These are phyloP conservation scores for Lodderomyces theae DNA, from an alignment of 1,139 yeast genomes.

Conservation along the genomic window DNA sequence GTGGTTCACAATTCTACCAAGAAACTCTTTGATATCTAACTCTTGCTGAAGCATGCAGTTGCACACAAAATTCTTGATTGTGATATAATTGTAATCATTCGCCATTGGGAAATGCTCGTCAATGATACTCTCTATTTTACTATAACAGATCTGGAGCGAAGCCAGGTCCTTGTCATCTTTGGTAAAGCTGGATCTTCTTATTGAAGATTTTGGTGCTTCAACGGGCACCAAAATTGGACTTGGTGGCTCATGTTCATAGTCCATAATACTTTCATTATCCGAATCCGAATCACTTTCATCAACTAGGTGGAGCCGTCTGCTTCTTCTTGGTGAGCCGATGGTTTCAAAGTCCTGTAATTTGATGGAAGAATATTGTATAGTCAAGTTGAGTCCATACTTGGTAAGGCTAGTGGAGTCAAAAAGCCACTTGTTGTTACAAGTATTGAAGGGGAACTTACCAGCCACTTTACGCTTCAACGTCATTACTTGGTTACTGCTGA, in stretches of 20 bases:
- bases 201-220: constrained; percentile 13
- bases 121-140: constrained; percentile 12
- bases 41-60: constrained; percentile 17
- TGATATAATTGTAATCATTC: constrained; percentile 10
- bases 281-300: constrained; percentile 6
- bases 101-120: constrained; percentile 13
- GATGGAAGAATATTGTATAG: constrained; percentile 10
- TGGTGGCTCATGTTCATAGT: constrained; percentile 12
- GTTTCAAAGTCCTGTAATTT: constrained; percentile 7
- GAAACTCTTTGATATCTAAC: constrained; percentile 12
- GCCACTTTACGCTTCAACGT: neutral
- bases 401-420: constrained; percentile 14
- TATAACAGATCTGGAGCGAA: constrained; percentile 9
- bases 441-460: constrained; percentile 14
- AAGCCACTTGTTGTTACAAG: constrained; percentile 13
- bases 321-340: neutral
- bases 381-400: constrained; percentile 14
- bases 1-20: constrained; percentile 14
- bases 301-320: neutral
- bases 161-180: neutral
- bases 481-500: neutral
- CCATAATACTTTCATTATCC: constrained; percentile 5
- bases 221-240: constrained; percentile 13
- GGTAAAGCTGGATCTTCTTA: constrained; percentile 9
- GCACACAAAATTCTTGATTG: constrained; percentile 13